A percentile compares a stretch with the other conserved stretches of the same genome.
Conservation (phyloP, 208 protist species). For the Trypanosoma congolense region DNA sequence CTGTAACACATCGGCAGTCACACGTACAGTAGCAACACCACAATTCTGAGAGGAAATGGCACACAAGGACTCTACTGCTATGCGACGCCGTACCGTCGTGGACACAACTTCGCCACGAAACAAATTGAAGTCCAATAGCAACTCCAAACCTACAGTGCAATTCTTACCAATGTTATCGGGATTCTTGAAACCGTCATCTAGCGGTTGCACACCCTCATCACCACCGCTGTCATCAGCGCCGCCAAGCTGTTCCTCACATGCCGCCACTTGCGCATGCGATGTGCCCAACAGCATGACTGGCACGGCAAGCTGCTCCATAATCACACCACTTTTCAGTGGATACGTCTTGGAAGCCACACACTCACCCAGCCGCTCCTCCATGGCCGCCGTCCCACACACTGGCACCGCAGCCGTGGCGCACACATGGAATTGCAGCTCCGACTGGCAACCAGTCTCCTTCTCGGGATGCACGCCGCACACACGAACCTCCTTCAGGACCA, state of each 20-base stretch:
- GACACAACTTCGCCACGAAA: background rate
- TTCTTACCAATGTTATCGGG: background rate
- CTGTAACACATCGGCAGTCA: constrained; percentile 4
- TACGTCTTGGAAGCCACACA: constrained; percentile 26
- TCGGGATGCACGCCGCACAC: constrained; percentile 37
- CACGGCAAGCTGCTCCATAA: constrained; percentile 28
- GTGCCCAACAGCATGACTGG: constrained; percentile 59
- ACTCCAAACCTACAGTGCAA: background rate
- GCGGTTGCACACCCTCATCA: constrained; percentile 4
- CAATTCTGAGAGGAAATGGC: constrained; percentile 9
- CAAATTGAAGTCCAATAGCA: constrained; percentile 11
- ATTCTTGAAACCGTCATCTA: background rate
- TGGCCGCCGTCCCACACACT: constrained; percentile 17
- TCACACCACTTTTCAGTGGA: constrained; percentile 5
- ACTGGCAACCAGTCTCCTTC: constrained; percentile 26
- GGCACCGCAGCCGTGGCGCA: constrained; percentile 30
- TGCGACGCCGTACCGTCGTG: constrained; percentile 1
- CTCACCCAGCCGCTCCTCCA: constrained; percentile 43
- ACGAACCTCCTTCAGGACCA: constrained; percentile 42
- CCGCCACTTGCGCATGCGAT: background rate
- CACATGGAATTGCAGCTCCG: constrained; percentile 31
- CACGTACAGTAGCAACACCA: constrained; percentile 12
- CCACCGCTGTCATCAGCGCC: constrained; percentile 5
- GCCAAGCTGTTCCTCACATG: background rate
- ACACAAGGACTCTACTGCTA: constrained; percentile 7